These are phyloP conservation scores for Trichophaea hybrida DNA, from an alignment of 2,329 filamentous ascomycete species.

Conservation along the genomic window DNA sequence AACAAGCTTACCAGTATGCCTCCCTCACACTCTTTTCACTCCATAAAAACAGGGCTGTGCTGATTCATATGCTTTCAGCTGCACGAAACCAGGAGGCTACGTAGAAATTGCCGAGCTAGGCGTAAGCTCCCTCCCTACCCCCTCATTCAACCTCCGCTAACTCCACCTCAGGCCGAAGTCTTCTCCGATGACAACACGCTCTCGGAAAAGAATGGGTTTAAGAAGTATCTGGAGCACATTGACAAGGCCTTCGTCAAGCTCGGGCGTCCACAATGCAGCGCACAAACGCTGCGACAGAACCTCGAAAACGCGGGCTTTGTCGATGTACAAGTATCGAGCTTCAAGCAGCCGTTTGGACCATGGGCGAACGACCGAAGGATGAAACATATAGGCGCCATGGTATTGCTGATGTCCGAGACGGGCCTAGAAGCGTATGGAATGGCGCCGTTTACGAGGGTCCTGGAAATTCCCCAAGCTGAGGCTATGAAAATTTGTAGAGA, in stretches of 20 bases:
- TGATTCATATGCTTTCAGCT: not conserved
- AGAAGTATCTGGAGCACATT: not conserved
- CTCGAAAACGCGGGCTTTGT: not conserved
- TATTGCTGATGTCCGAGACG: not conserved
- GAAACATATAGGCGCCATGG: slow-evolving; percentile 24
- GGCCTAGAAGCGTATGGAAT: slow-evolving; percentile 28
- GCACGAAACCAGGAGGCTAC: slow-evolving; percentile 7
- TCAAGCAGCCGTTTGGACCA: slow-evolving; percentile 17
- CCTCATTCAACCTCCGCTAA: too few relatives aligned
- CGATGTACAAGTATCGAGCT: not conserved
- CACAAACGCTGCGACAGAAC: not conserved
- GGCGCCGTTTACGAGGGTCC: slow-evolving; percentile 25
- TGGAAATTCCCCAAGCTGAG: slow-evolving; percentile 26
- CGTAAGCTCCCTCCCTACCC: too few relatives aligned
- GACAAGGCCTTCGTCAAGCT: not conserved
- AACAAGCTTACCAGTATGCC: not conserved
- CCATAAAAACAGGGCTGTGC: too few relatives aligned
- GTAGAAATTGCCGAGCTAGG: slow-evolving; percentile 3
- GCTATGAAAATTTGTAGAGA: slow-evolving; percentile 13
- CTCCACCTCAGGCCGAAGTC: not conserved
- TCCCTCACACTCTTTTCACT: too few relatives aligned
- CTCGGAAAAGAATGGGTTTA: not conserved
- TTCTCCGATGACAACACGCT: not conserved
- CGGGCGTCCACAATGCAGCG: not conserved
- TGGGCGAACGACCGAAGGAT: slow-evolving; percentile 31